Percentiles rank a stretch among this genome's conserved stretches.
phyloP scores from a whole-genome alignment of 805 yeast genomes.

The Yamadazyma ubonensis region DNA sequence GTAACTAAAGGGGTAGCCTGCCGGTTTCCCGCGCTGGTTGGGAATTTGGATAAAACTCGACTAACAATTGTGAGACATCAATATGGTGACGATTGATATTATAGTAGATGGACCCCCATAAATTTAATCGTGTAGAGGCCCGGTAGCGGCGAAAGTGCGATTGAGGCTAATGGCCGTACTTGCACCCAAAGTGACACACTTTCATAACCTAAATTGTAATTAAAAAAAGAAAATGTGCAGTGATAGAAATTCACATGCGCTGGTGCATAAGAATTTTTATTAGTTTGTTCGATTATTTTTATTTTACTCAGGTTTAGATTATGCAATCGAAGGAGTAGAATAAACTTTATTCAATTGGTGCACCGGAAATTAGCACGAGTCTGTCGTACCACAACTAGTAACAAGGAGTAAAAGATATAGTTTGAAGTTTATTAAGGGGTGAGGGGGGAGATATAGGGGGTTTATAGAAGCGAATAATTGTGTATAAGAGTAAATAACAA shows the following conservation, averaged over 20 bases:
- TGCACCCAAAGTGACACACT: slow-evolving; percentile 1
- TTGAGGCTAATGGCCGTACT: neutral
- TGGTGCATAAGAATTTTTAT: neutral
- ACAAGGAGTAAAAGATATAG: neutral
- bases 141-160: neutral
- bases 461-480: neutral
- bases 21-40: too few relatives aligned
- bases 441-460: neutral
- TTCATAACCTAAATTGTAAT: neutral
- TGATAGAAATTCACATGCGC: slow-evolving; percentile 3
- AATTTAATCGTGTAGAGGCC: neutral
- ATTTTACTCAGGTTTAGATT: slow-evolving; percentile 6
- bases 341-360: slow-evolving; percentile 1
- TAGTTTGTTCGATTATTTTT: slow-evolving; percentile 1
- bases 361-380: neutral
- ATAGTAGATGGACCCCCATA: neutral
- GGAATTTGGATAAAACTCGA: too few relatives aligned
- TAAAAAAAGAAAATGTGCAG: neutral
- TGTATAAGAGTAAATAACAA: too few relatives aligned
- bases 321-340: slow-evolving; percentile 11
- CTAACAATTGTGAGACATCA: too few relatives aligned
- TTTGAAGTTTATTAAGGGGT: neutral
- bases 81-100: too few relatives aligned
- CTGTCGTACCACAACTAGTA: neutral
- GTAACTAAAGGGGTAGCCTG: too few relatives aligned